Evolutionary conservation across 106 monocot genomes (phyloP).

Genomic region (Dendrobium chrysotoxum): DNA sequence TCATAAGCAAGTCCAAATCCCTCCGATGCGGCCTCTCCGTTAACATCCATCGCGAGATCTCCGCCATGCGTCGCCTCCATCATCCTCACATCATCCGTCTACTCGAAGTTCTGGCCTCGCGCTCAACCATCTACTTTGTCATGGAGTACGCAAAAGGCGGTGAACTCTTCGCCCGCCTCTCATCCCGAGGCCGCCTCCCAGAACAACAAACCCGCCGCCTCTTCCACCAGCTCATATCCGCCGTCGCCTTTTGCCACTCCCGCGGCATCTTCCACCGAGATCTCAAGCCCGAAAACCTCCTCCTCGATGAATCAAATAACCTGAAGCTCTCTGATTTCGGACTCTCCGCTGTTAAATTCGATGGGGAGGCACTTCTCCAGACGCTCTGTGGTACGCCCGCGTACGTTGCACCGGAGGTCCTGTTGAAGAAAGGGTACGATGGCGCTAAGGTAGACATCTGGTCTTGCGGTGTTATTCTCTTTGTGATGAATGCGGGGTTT

Average conservation of each 20-base stretch:
- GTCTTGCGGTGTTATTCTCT: constrained; percentile 13
- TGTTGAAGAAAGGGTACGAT: not conserved
- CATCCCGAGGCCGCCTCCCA: constrained; percentile 16
- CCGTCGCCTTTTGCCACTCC: constrained; percentile 13
- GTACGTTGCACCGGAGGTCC: constrained; percentile 15
- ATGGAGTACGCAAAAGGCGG: constrained; percentile 32
- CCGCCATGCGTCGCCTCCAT: constrained; percentile 27
- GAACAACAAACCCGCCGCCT: constrained; percentile 14
- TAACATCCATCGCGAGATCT: constrained; percentile 25
- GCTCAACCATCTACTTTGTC: constrained; percentile 27
- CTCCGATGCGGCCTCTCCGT: constrained; percentile 9
- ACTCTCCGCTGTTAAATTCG: not conserved
- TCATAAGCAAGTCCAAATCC: constrained; percentile 11
- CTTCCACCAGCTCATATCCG: constrained; percentile 33
- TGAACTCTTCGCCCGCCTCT: constrained; percentile 18
- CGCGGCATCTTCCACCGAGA: constrained; percentile 18
- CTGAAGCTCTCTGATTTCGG: constrained; percentile 16
- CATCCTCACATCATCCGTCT: constrained; percentile 34
- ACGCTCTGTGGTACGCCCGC: constrained; percentile 19
- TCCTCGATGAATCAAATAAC: constrained; percentile 8
- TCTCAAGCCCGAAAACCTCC: constrained; percentile 14
- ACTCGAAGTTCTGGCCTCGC: constrained; percentile 30
- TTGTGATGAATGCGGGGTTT: constrained; percentile 4
- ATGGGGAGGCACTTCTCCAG: not conserved
- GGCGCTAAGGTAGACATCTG: not conserved